Percentiles rank a stretch among this genome's conserved stretches.
These are phyloP conservation scores for Aspergillus ibericus DNA, from an alignment of 2,329 filamentous ascomycete genomes.

Conservation along the genomic window DNA sequence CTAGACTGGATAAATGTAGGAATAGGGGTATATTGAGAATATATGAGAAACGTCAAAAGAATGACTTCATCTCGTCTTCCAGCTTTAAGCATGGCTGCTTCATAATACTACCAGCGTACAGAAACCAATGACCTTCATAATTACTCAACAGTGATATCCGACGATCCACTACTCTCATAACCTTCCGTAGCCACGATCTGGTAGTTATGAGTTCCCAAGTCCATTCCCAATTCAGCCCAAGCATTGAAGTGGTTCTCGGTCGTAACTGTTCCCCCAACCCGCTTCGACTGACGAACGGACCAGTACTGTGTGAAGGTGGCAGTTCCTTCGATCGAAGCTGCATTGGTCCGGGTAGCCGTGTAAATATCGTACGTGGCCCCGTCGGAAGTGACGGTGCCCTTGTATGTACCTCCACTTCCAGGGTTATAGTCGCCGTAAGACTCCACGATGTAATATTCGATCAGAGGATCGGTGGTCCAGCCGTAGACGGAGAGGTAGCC, in stretches of 20 bases:
- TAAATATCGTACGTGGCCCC: slow-evolving; percentile 42
- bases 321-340: slow-evolving; percentile 43
- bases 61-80: too few relatives aligned
- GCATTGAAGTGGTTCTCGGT: slow-evolving; percentile 40
- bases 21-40: too few relatives aligned
- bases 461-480: slow-evolving; percentile 40
- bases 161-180: slow-evolving; percentile 42
- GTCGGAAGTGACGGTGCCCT: slow-evolving; percentile 39
- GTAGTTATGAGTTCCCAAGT: slow-evolving; percentile 38
- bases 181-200: slow-evolving; percentile 48
- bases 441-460: slow-evolving; percentile 43
- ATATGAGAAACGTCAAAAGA: too few relatives aligned
- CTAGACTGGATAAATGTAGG: too few relatives aligned
- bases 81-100: too few relatives aligned
- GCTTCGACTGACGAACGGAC: slow-evolving; percentile 40
- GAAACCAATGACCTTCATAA: too few relatives aligned
- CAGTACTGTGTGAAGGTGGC: slow-evolving; percentile 47
- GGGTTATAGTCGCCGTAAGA: slow-evolving; percentile 37
- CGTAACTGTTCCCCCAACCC: slow-evolving; percentile 37
- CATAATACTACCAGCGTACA: too few relatives aligned
- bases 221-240: slow-evolving; percentile 35
- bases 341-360: slow-evolving; percentile 37
- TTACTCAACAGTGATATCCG: slow-evolving; percentile 39
- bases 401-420: slow-evolving; percentile 25
- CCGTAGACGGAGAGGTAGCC: slow-evolving; percentile 42